Percentiles rank a stretch among this genome's conserved stretches.
Conservation (phyloP, 805 yeast genomes). For the Kodamaea nitidulidarum region DNA sequence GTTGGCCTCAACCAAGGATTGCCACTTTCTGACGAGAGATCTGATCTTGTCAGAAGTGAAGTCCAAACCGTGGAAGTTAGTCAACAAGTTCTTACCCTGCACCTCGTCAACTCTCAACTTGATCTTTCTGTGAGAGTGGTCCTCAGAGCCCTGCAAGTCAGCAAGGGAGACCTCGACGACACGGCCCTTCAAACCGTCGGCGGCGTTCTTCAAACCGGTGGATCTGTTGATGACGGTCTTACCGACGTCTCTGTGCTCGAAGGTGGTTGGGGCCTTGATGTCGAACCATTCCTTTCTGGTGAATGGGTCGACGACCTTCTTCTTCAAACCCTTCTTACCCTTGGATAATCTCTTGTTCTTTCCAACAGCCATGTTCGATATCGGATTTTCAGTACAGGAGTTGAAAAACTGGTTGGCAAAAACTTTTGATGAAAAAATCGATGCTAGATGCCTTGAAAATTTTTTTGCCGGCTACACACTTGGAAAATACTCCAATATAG, state of each 20-base stretch:
- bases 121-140: conserved; percentile 95
- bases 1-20: conserved; percentile 94
- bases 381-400: conserved; percentile 2
- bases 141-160: conserved; percentile 97
- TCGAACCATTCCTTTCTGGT: conserved; percentile 99
- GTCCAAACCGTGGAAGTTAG: conserved; percentile 99
- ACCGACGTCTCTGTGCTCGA: conserved; percentile 98
- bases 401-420: conserved; percentile 2
- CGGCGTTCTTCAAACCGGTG: conserved; percentile 96
- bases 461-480: neutral
- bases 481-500: neutral
- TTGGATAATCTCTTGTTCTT: conserved; percentile 84
- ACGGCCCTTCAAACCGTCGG: conserved; percentile 97
- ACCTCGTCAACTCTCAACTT: conserved; percentile 98
- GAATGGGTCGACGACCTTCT: conserved; percentile 99
- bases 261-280: conserved; percentile 98
- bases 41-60: conserved; percentile 96
- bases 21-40: conserved; percentile 98
- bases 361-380: conserved; percentile 58
- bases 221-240: conserved; percentile 98
- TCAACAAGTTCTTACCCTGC: conserved; percentile 95
- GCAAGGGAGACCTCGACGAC: conserved; percentile 93
- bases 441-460: neutral
- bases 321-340: conserved; percentile 97
- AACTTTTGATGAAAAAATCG: conserved; percentile 1